phyloP scores from a whole-genome alignment of 371 early-diverging fungal species.

The Conidiobolus incongruus region DNA sequence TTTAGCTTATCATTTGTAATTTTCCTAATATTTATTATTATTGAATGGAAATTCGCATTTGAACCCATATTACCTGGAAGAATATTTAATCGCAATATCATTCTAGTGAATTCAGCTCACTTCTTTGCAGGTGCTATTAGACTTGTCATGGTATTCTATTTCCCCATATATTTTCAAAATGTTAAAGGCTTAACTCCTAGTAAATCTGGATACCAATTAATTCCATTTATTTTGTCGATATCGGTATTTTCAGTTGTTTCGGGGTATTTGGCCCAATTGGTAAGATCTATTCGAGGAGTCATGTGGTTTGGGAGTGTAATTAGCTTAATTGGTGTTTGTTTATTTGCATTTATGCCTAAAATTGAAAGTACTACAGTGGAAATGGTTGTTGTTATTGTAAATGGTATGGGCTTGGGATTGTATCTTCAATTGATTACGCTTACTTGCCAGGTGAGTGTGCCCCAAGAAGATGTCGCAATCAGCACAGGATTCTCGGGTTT shows the following conservation, averaged over 20 bases:
- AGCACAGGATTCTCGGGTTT: conserved; percentile 34
- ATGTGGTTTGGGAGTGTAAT: neutral
- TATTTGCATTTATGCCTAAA: neutral
- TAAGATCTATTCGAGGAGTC: no score
- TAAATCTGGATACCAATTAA: conserved; percentile 28
- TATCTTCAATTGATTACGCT: conserved; percentile 29
- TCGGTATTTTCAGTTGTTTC: conserved; percentile 10
- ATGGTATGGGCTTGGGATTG: conserved; percentile 32
- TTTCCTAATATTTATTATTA: conserved; percentile 31
- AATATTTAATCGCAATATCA: conserved; percentile 7
- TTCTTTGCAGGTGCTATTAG: conserved; percentile 26
- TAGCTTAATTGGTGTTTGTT: neutral
- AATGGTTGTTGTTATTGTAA: neutral
- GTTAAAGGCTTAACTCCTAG: conserved; percentile 21
- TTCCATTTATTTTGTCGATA: conserved; percentile 30
- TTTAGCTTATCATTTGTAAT: conserved; percentile 39
- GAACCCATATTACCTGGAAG: conserved; percentile 12
- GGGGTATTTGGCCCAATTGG: conserved; percentile 3
- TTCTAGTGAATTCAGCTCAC: conserved; percentile 15
- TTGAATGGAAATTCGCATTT: conserved; percentile 18
- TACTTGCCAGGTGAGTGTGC: conserved; percentile 27
- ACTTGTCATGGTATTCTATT: conserved; percentile 24
- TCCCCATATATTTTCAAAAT: conserved; percentile 61
- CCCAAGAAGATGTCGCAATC: conserved; percentile 22
- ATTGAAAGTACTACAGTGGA: neutral